Evolutionary conservation across 495 filamentous ascomycete genomes (phyloP), one percentile per base, ranked within the genome.

Genomic region (Tuber borchii): DNA sequence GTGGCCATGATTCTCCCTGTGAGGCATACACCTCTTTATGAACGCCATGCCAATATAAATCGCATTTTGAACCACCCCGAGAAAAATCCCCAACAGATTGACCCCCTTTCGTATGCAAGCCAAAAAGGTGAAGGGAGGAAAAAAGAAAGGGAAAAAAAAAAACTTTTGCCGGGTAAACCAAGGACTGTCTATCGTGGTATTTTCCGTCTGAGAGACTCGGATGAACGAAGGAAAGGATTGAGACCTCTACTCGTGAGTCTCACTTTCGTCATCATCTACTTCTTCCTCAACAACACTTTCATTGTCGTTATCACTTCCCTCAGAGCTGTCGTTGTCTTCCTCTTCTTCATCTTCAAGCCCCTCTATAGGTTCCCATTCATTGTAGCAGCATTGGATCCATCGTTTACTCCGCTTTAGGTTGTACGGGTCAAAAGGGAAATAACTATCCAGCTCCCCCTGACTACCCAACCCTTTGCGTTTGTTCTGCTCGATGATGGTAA

Each of bases 341-440:
- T 89, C 88, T 5, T 86, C 86, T 17, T 89, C 87, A 4, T 87
- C 88, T 71, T 89, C 89, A 9, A 97, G 83, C 2, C 94, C 92
- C 1, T 92, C 90, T 26, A 97, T 89, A 14, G 89, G 88, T 69
- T 88, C 88, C 95, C 95, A 99, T 75, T 91, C 86, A 34, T 94
- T 87, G 80, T 97, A 99, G 78, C 95, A 93, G 6, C 87, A 87
- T 71, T 92, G 89, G 71, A 99, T 81, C 95, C 96, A 98, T 51
- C 89, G 86, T 83, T 91, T 92, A 79, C 93, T 97, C 71, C 88
- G 86, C 0, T 93, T 95, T 19, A 98, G 86, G 77, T 92, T 90
- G 84, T 97, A 98, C 3, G 95, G 95, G 82, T 99, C 95, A 81
- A 99, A 99, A 2, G 96, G 95, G 83, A 98, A 98, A 83, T 94